A percentile compares a stretch with the other conserved stretches of the same genome.
phyloP scores from a whole-genome alignment of 176 grass and related monocot genomes.

The Juncus inflexus region DNA sequence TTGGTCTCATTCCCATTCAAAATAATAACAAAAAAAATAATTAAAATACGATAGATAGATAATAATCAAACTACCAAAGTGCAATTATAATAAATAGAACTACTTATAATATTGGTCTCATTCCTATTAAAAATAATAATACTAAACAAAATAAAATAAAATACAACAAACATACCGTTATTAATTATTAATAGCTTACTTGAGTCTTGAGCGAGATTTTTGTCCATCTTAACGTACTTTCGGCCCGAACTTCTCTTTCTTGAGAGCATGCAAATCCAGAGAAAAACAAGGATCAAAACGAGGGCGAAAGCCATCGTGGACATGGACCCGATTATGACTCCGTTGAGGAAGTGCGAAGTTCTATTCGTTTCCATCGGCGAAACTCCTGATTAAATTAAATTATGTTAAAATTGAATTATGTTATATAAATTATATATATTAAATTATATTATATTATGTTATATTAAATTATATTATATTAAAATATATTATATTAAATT shows the following conservation, averaged over 20 bases:
- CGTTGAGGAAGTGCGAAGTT: conserved; percentile 76
- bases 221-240: conserved; percentile 77
- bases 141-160: no score
- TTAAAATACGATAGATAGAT: no score
- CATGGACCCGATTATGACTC: conserved; percentile 88
- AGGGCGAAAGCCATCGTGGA: conserved; percentile 83
- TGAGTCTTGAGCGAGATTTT: conserved; percentile 50
- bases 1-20: no score
- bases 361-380: conserved; percentile 53
- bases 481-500: no score
- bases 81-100: no score
- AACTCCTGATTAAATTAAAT: conserved; percentile 39
- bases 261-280: conserved; percentile 86
- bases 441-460: no score
- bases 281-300: conserved; percentile 59
- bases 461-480: no score
- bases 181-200: conserved; percentile 15
- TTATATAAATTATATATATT: background rate
- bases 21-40: background rate
- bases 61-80: no score
- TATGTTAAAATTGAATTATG: background rate
- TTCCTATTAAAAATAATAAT: no score
- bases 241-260: conserved; percentile 65
- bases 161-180: background rate
- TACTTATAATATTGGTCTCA: no score